These are phyloP conservation scores for Psilocybe subaeruginosa DNA, from an alignment of 768 basidiomycete species.

Conservation along the genomic window DNA sequence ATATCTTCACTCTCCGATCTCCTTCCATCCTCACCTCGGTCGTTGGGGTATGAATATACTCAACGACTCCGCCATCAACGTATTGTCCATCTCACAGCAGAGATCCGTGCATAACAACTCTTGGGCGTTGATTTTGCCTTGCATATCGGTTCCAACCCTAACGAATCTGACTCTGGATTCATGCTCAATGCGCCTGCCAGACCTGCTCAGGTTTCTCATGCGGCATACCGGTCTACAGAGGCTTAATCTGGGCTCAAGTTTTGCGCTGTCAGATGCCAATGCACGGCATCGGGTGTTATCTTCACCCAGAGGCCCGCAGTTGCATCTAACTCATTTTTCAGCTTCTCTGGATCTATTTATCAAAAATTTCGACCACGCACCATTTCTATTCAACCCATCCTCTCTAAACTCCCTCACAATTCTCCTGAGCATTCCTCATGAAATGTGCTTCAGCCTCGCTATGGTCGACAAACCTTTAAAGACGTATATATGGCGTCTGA, in stretches of 20 bases:
- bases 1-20: constrained; percentile 26
- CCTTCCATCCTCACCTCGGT: constrained; percentile 22
- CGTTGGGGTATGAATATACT: constrained; percentile 27
- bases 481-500: constrained; percentile 10
- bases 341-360: no score
- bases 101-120: constrained; percentile 4
- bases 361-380: no score
- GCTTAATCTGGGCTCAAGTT: constrained; percentile 16
- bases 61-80: constrained; percentile 21
- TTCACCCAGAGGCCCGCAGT: no score
- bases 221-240: constrained; percentile 17
- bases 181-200: constrained; percentile 7
- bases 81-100: constrained; percentile 27
- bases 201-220: constrained; percentile 20
- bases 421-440: neutral
- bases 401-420: neutral
- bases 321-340: no score
- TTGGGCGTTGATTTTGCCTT: constrained; percentile 26
- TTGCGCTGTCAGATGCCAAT: constrained; percentile 3
- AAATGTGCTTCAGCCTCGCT: neutral
- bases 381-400: neutral
- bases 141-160: constrained; percentile 25
- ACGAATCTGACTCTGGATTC: constrained; percentile 23
- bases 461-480: constrained; percentile 4
- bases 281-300: no score